These are phyloP conservation scores for Phytophthora parvispora DNA, from an alignment of 352 stramenopile species.

Conservation along the genomic window DNA sequence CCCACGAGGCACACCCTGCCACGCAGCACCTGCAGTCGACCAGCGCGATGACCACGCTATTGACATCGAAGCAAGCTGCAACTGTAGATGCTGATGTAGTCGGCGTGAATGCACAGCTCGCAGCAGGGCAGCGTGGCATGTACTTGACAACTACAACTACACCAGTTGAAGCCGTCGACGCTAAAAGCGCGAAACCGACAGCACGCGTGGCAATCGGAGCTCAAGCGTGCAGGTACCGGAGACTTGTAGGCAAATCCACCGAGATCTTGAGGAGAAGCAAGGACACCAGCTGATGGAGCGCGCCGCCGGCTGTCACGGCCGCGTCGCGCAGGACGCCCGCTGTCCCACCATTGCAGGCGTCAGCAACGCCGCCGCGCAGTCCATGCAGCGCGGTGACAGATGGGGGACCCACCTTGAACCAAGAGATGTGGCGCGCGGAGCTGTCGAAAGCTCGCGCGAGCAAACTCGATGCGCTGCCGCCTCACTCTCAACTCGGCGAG, in stretches of 20 bases:
- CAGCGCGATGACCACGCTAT: constrained; percentile 9
- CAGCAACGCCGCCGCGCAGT: constrained; percentile 14
- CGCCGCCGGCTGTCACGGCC: constrained; percentile 13
- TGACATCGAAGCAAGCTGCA: constrained; percentile 2
- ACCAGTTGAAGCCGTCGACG: constrained; percentile 21
- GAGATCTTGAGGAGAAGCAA: constrained; percentile 28
- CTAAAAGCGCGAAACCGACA: constrained; percentile 7
- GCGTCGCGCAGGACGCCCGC: background rate
- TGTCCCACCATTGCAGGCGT: constrained; percentile 24
- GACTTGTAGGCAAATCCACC: constrained; percentile 13
- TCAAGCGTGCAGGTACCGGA: background rate
- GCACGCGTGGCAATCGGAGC: background rate
- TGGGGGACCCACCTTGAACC: constrained; percentile 24
- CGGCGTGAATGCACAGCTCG: background rate
- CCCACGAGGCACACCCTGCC: too few relatives aligned
- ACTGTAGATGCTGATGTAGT: background rate
- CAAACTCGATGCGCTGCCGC: too few relatives aligned
- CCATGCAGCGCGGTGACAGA: constrained; percentile 10
- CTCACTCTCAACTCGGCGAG: constrained; percentile 38
- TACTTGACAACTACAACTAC: too few relatives aligned
- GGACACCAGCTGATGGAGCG: constrained; percentile 24
- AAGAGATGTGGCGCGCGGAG: constrained; percentile 22
- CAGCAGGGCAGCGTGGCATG: background rate
- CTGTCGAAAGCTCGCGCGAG: background rate
- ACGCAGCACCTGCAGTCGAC: too few relatives aligned